Evolutionary conservation across 1,284 basidiomycete genomes (phyloP), one percentile per base, ranked within the genome.

Genomic region (Apiotrichum sp.): DNA sequence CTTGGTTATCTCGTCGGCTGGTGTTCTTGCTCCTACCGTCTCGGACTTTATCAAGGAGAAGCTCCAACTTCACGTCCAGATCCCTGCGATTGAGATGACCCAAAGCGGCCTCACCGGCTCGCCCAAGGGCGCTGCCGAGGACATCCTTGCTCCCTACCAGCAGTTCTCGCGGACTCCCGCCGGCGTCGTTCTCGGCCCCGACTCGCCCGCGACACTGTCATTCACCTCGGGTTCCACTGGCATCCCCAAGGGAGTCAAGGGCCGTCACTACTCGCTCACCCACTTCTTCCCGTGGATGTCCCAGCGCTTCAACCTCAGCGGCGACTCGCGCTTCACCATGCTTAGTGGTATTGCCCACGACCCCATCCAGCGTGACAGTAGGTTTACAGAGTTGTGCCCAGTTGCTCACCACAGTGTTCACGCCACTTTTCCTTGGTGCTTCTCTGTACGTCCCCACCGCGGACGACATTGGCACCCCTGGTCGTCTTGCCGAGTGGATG

Each of bases 201-300:
- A 99, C 72, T 95, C 89, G 62, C 80, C 96, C 36, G 96, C 89
- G 0, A 99, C 96, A 0, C 79, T 99, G 16, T 93, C 89, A 0
- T 99, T 99, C 78, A 99, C 96, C 1, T 95, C 89, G 62, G 96
- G 96, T 50, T 95, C 90, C 63, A 98, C 96, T 0, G 96, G 96
- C 48, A 93, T 98, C 53, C 96, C 96, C 2, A 98, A 99, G 79
- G 96, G 96, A 43, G 95, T 99, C 47, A 85, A 85, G 67, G 96
- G 96, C 0, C 81, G 96, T 47, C 96, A 99, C 75, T 97, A 89
- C 77, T 92, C 88, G 64, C 80, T 99, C 64, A 99, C 96, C 0
- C 96, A 98, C 76, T 99, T 98, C 82, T 98, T 98, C 84, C 95
- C 95, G 3, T 99, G 96, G 96, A 98, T 99, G 96, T 87, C 88